These are phyloP conservation scores for Moelleriella libera DNA, from an alignment of 2,329 filamentous ascomycete species.

Conservation along the genomic window DNA sequence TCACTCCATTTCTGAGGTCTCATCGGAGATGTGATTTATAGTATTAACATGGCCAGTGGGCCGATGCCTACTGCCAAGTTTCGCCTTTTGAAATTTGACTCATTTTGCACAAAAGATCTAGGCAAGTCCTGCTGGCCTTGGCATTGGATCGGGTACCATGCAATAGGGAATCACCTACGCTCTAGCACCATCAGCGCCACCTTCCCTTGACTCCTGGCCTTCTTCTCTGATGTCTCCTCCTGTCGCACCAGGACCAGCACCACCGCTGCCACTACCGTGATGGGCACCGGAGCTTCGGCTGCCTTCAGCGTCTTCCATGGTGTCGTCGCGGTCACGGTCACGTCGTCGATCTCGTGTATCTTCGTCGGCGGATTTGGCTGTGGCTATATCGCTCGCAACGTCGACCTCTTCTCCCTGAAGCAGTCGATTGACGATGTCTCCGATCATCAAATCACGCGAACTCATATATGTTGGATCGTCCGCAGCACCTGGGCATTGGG, in stretches of 20 bases:
- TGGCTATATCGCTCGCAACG: slow-evolving; percentile 56
- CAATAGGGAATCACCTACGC: slow-evolving; percentile 66
- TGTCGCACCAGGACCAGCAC: slow-evolving; percentile 74
- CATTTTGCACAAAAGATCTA: neutral
- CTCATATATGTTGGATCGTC: slow-evolving; percentile 69
- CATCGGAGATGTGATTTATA: slow-evolving; percentile 11
- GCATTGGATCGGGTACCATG: slow-evolving; percentile 9
- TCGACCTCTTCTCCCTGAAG: slow-evolving; percentile 84
- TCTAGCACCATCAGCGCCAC: slow-evolving; percentile 92
- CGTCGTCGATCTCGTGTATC: slow-evolving; percentile 10
- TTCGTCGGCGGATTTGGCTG: slow-evolving; percentile 38
- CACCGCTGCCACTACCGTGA: slow-evolving; percentile 52
- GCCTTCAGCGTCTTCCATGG: slow-evolving; percentile 50
- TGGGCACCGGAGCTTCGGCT: slow-evolving; percentile 44
- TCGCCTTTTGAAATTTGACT: slow-evolving; percentile 6
- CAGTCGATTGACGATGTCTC: slow-evolving; percentile 70
- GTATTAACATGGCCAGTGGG: slow-evolving; percentile 17
- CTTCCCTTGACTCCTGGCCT: slow-evolving; percentile 75
- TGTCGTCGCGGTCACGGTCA: slow-evolving; percentile 45
- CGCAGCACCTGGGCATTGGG: slow-evolving; percentile 44
- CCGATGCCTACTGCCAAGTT: slow-evolving; percentile 3
- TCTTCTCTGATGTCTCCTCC: slow-evolving; percentile 87
- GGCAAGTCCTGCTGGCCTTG: neutral
- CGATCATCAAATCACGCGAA: slow-evolving; percentile 72
- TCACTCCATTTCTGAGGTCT: slow-evolving; percentile 6